Percentiles rank a stretch among this genome's conserved stretches.
Evolutionary conservation across 2,329 filamentous ascomycete species (phyloP).

Genomic region (Fusarium sp.): DNA sequence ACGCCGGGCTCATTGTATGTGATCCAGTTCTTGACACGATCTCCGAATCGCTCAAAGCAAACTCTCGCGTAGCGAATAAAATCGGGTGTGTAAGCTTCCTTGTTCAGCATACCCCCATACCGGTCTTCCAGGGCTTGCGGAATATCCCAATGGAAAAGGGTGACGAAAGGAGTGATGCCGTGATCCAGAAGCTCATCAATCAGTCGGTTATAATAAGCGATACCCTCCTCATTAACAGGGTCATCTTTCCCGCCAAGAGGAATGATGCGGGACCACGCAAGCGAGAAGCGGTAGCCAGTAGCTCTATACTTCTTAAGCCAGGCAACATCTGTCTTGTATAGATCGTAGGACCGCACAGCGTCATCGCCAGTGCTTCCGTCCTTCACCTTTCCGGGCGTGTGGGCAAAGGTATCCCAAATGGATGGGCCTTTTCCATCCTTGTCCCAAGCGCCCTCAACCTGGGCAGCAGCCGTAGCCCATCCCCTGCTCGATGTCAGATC

Average conservation of each 20-base stretch:
- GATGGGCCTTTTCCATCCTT: slow-evolving; percentile 55
- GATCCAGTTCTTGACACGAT: slow-evolving; percentile 40
- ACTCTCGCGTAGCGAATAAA: slow-evolving; percentile 38
- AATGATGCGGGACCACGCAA: slow-evolving; percentile 74
- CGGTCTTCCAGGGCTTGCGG: slow-evolving; percentile 51
- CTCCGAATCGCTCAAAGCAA: slow-evolving; percentile 39
- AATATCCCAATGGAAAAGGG: slow-evolving; percentile 74
- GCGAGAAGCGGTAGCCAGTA: slow-evolving; percentile 71
- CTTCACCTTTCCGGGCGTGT: slow-evolving; percentile 53
- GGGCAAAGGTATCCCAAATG: slow-evolving; percentile 56
- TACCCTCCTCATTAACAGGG: slow-evolving; percentile 69
- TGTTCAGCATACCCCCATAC: slow-evolving; percentile 37
- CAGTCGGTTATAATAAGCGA: slow-evolving; percentile 70
- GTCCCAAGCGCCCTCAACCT: slow-evolving; percentile 57
- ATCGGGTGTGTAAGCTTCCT: slow-evolving; percentile 35
- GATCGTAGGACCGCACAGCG: slow-evolving; percentile 52
- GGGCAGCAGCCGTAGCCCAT: slow-evolving; percentile 54
- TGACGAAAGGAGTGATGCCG: slow-evolving; percentile 70
- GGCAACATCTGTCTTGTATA: slow-evolving; percentile 61
- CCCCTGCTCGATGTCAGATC: slow-evolving; percentile 35
- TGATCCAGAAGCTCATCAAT: slow-evolving; percentile 66
- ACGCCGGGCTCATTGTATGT: slow-evolving; percentile 40
- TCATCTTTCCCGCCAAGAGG: slow-evolving; percentile 72
- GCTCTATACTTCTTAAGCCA: slow-evolving; percentile 70
- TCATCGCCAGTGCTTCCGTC: slow-evolving; percentile 55